Evolutionary conservation across 768 basidiomycete species (phyloP).

Genomic region (Psilocybe azurescens): DNA sequence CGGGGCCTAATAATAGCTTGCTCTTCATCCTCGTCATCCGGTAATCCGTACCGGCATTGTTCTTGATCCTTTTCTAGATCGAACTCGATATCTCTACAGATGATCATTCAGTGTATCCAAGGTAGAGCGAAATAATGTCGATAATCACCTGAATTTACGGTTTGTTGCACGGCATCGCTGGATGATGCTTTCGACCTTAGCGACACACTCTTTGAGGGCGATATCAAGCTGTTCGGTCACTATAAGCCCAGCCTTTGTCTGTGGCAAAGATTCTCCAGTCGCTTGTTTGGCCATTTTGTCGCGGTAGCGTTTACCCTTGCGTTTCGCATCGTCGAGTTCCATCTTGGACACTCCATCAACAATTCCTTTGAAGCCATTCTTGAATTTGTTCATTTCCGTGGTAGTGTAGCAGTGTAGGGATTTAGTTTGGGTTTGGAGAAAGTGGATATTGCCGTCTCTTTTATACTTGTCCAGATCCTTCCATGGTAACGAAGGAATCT

Average conservation of each 20-base stretch:
- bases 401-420: background rate
- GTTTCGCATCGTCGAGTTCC: background rate
- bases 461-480: too few species aligned
- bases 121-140: too few species aligned
- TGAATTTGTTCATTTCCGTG: background rate
- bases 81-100: too few species aligned
- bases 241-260: too few species aligned
- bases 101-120: too few species aligned
- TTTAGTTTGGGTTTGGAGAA: background rate
- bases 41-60: too few species aligned
- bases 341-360: background rate
- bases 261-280: background rate
- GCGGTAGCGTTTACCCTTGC: background rate
- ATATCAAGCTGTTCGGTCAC: too few species aligned
- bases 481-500: background rate
- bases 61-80: too few species aligned
- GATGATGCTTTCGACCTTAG: too few species aligned
- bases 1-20: conserved; percentile 4
- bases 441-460: background rate
- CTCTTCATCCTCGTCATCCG: conserved; percentile 33
- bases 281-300: background rate
- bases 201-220: too few species aligned
- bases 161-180: too few species aligned
- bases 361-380: background rate
- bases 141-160: too few species aligned